Evolutionary conservation across 352 stramenopile genomes (phyloP), one percentile per base, ranked within the genome.

Genomic region (Globisporangium recalcitrans): DNA sequence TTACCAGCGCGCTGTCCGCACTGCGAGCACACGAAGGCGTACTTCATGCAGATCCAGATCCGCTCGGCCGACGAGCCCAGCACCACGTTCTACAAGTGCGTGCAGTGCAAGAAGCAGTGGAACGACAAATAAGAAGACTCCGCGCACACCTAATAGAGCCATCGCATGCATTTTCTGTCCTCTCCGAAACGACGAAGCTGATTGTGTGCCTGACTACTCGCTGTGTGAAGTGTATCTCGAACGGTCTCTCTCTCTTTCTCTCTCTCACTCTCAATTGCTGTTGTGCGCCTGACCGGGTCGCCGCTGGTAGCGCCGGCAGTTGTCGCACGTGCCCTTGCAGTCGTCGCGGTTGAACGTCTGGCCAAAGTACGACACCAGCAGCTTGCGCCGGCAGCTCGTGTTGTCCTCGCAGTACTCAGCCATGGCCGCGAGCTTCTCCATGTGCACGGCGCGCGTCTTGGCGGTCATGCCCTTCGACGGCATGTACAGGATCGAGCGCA

Each of bases 31-130:
- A 91, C 83, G 44, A 91, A 98, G 73, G 98, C 98, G 13, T 99
- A 99, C 80, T 99, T 99, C 82, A 99, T 99, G 95, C 97, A 99
- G 83, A 99, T 99, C 76, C 97, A 99, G 83, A 99, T 99, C 80
- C 86, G 98, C 49, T 99, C 95, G 60, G 97, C 97, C 8, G 96
- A 99, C 67, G 96, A 99, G 71, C 96, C 96, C 5, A 99, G 98
- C 86, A 99, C 97, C 48, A 97, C 97, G n/a, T 99, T 99, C 80
- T 99, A 99, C 86, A 99, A 98, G 74, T 99, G 97, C 73, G 92
- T 97, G 36, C 91, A 97, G 65, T 99, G 97, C 77, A 97, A 93
- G 64, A 91, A 98, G 78, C 94, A 98, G 72, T 99, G 97, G 97
- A 97, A 94, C 71, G 89, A 97, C 65, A 91, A 87, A 71, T 68